Evolutionary conservation across 208 protist genomes (phyloP), one percentile per base, ranked within the genome.

Genomic region (Kentomonas sorsogonicus): DNA sequence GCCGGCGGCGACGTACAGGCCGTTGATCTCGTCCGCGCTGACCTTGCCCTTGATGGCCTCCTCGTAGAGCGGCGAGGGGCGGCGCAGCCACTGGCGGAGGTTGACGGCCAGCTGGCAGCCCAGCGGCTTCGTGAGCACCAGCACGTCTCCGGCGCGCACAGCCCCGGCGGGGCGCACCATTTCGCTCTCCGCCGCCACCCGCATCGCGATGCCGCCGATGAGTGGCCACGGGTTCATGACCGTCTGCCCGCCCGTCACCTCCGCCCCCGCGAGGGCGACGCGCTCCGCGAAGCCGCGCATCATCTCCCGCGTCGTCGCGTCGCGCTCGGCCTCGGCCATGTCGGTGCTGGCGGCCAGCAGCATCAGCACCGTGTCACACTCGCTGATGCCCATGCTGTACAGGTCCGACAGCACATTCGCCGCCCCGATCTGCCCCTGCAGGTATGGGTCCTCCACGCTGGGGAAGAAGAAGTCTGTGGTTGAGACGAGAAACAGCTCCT

Each of bases 391-490:
- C 85, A 98, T 96, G 46, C 89, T 93, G 72, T 98, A 99, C 22
- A 98, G 61, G 68, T 99, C 97, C 23, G 90, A 97, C n/a, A 99
- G 68, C 38, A 98, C 95, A 66, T 99, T 99, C 10, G 96, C 95
- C 44, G 90, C 94, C 7, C 89, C 96, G 56, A 99, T 98, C 53
- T 92, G 78, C 7, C 96, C 96, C 58, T 97, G 91, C 20, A 95
- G 43, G 50, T 93, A 98, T 16, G 97, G 96, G 56, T 99, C 96
- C 22, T 98, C 95, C 10, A 98, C 91, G 55, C 95, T 87, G 20
- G 97, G 97, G 62, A 96, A 98, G 67, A 99, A 99, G 64, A 97
- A 99, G 75, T 98, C 95, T 10, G 92, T 97, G 13, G 94, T 98
- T n/a, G 87, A 94, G 41, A 98, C 76, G 55, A 97, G 82, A 44